Evolutionary conservation across 768 basidiomycete genomes (phyloP).

Genomic region (Collybia nuda): DNA sequence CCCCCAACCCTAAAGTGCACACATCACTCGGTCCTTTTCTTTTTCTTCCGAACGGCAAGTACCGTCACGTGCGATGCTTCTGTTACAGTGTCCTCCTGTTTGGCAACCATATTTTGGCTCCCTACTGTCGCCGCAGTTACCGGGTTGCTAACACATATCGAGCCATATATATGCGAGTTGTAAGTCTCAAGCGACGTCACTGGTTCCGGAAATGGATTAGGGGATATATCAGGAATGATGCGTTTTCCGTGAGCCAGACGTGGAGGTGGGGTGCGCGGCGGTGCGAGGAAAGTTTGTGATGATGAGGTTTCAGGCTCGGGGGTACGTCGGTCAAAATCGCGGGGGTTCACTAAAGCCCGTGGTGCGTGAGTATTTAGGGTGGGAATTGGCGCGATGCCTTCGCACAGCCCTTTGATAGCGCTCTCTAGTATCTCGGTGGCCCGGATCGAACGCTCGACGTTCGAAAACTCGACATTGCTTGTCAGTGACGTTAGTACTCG

Average conservation of each 20-base stretch:
- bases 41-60: slow-evolving; percentile 59
- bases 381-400: slow-evolving; percentile 45
- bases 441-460: slow-evolving; percentile 57
- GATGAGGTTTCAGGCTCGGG: slow-evolving; percentile 37
- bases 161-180: slow-evolving; percentile 57
- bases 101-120: background rate
- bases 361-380: slow-evolving; percentile 13
- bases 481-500: slow-evolving; percentile 69
- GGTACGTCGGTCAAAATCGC: slow-evolving; percentile 32
- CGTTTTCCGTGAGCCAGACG: slow-evolving; percentile 26
- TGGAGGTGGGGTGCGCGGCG: slow-evolving; percentile 52
- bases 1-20: background rate
- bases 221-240: slow-evolving; percentile 47
- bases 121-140: slow-evolving; percentile 17
- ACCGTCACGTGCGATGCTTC: slow-evolving; percentile 45
- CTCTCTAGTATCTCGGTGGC: slow-evolving; percentile 73
- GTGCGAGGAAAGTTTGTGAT: slow-evolving; percentile 28
- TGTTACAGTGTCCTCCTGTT: slow-evolving; percentile 3
- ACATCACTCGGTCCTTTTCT: slow-evolving; percentile 35
- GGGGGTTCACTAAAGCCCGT: slow-evolving; percentile 10
- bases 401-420: slow-evolving; percentile 70
- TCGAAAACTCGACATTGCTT: slow-evolving; percentile 79
- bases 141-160: slow-evolving; percentile 51
- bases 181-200: slow-evolving; percentile 63
- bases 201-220: slow-evolving; percentile 69